Evolutionary conservation across 352 stramenopile species (phyloP), one percentile per base, ranked within the genome.

Genomic region (Globisporangium uncinulatum): DNA sequence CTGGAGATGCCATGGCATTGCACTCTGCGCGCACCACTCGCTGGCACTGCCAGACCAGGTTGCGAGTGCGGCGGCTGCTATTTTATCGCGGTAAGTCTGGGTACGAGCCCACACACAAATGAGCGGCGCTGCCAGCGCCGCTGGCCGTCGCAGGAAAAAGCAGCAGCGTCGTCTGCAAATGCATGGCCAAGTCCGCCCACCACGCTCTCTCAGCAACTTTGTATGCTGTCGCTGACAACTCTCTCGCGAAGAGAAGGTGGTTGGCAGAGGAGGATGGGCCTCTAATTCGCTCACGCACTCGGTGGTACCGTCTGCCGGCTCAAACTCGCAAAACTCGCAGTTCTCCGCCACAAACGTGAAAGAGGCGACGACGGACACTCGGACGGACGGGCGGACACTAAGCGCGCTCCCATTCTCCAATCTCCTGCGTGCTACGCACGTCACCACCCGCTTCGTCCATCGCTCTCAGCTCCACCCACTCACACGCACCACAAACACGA

Each of bases 391-490:
- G 0, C 6, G 42, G 6, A 14, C 17, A 6, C 39, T 1, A 19
- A 20, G 4, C 13, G 14, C 14, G 14, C 14, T 9, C 9, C 42
- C 42, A 47, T 47, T 47, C 42, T 20, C 42, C 15, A 19, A 24
- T 62, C 52, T 51, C 39, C 49, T 46, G 15, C 19, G 43, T 37
- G 48, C 21, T 13, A 24, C 56, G 21, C 51, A 56, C 31, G n/a
- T 51, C 39, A 14, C 13, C 46, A 20, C 56, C 39, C 36, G 7
- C 20, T 14, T 21, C 31, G 14, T 32, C 9, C 10, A 10, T 21
- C 17, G 4, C 17, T 14, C 20, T 2, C 21, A 49, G 32, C 24
- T 29, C 34, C 34, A 39, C 7, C 10, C 34, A 39, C 7, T 8
- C 34, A 8, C 34, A 13, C 34, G 2, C 34, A 13, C 34, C 10